These are phyloP conservation scores for Dactylellina cionopaga DNA, from an alignment of 2,329 filamentous ascomycete genomes.

Conservation along the genomic window DNA sequence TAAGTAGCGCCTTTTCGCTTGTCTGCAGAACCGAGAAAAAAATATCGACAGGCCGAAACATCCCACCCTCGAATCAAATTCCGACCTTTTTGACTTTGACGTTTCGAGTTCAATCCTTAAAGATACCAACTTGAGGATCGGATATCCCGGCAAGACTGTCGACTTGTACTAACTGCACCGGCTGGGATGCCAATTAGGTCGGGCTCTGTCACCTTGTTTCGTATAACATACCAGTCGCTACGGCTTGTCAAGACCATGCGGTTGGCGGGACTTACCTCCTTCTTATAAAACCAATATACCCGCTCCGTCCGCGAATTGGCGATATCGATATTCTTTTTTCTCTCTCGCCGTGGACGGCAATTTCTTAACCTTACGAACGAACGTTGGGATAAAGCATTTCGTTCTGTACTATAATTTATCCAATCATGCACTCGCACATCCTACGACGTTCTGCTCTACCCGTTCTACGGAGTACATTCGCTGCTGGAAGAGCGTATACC, in stretches of 20 bases:
- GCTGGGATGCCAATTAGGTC: neutral
- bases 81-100: too few species aligned
- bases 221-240: conserved; percentile 5
- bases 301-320: neutral
- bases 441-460: conserved; percentile 33
- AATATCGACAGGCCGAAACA: conserved; percentile 11
- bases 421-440: conserved; percentile 16
- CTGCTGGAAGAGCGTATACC: conserved; percentile 34
- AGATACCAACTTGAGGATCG: too few species aligned
- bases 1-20: too few species aligned
- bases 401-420: neutral
- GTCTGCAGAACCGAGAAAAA: conserved; percentile 1
- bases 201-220: neutral
- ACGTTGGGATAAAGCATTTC: neutral
- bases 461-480: conserved; percentile 18
- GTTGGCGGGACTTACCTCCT: conserved; percentile 12
- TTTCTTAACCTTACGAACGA: neutral
- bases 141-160: too few species aligned
- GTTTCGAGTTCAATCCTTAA: too few species aligned
- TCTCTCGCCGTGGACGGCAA: neutral
- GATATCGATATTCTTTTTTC: neutral
- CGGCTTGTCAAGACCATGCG: conserved; percentile 6
- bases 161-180: neutral
- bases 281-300: neutral
- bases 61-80: conserved; percentile 13